These are phyloP conservation scores for Trichoderma lentiforme DNA, from an alignment of 2,329 filamentous ascomycete species.

Conservation along the genomic window DNA sequence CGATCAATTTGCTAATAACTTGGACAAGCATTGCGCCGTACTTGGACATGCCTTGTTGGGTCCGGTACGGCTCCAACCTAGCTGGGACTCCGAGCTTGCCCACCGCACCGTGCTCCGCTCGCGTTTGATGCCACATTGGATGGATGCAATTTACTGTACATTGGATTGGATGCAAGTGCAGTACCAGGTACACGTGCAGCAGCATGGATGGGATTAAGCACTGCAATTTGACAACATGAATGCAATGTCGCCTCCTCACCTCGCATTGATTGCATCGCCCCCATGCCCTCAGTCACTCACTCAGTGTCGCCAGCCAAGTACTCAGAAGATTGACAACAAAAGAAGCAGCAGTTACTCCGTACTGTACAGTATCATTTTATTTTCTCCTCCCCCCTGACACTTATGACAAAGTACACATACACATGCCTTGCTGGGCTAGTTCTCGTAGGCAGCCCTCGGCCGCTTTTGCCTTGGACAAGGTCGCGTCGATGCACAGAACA, in stretches of 20 bases:
- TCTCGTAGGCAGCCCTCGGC: conserved; percentile 19
- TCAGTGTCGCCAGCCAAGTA: background rate
- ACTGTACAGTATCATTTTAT: background rate
- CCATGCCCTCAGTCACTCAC: background rate
- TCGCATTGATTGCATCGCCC: background rate
- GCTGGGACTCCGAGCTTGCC: background rate
- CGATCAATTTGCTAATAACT: background rate
- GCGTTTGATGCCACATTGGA: conserved; percentile 1
- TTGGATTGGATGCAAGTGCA: background rate
- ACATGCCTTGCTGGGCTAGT: conserved; percentile 26
- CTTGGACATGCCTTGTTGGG: background rate
- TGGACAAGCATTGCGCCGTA: background rate
- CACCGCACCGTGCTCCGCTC: background rate
- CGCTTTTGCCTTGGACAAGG: conserved; percentile 18
- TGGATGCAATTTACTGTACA: background rate
- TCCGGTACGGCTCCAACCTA: background rate
- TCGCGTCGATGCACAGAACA: conserved; percentile 29
- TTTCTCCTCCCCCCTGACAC: background rate
- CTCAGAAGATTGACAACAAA: background rate
- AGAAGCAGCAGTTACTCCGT: background rate
- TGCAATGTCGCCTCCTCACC: background rate
- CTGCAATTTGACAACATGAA: background rate
- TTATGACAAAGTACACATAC: background rate
- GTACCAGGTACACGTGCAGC: background rate
- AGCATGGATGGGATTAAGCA: background rate